Evolutionary conservation across 2,329 filamentous ascomycete species (phyloP).

Genomic region (Botrytis elliptica): DNA sequence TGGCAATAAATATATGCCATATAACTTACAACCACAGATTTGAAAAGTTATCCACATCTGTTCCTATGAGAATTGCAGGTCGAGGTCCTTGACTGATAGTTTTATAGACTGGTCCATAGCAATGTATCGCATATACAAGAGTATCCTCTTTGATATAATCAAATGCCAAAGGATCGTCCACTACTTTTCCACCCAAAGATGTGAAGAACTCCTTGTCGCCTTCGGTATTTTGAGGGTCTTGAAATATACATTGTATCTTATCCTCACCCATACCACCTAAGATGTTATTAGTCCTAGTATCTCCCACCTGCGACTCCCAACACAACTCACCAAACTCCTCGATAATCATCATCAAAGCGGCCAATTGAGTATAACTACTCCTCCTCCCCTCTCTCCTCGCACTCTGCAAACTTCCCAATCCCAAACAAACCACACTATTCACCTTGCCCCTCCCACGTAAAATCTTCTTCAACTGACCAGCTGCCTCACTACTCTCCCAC

Average conservation of each 20-base stretch:
- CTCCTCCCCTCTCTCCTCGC: slow-evolving; percentile 35
- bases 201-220: slow-evolving; percentile 36
- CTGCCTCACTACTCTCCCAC: slow-evolving; percentile 34
- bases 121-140: slow-evolving; percentile 40
- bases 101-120: slow-evolving; percentile 37
- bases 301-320: background rate
- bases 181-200: slow-evolving; percentile 32
- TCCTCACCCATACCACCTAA: background rate
- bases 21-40: slow-evolving; percentile 31
- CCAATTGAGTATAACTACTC: slow-evolving; percentile 36
- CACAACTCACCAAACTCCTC: slow-evolving; percentile 25
- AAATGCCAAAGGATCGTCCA: slow-evolving; percentile 37
- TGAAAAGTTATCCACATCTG: slow-evolving; percentile 36
- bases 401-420: slow-evolving; percentile 38
- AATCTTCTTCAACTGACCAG: slow-evolving; percentile 25
- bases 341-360: slow-evolving; percentile 35
- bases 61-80: slow-evolving; percentile 36
- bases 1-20: background rate
- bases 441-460: slow-evolving; percentile 22
- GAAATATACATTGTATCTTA: slow-evolving; percentile 27
- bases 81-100: slow-evolving; percentile 28
- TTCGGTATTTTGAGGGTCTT: slow-evolving; percentile 39
- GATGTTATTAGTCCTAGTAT: slow-evolving; percentile 1
- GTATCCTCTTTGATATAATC: slow-evolving; percentile 29
- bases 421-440: slow-evolving; percentile 36